A percentile compares a stretch with the other conserved stretches of the same genome.
Conservation (phyloP, 129 eudicot species). For the Centella asiatica region DNA sequence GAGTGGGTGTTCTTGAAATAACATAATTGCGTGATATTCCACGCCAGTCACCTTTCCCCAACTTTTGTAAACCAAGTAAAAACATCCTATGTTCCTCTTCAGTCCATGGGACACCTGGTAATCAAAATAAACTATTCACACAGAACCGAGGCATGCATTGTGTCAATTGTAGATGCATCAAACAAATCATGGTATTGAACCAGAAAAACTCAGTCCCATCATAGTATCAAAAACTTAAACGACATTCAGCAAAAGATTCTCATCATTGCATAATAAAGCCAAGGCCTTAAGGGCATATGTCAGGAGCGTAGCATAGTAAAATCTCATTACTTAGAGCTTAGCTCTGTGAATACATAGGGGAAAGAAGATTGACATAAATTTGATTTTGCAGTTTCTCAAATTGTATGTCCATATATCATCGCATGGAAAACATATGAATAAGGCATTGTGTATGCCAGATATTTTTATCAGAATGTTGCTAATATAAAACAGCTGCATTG, state of each 20-base stretch:
- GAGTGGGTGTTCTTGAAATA: conserved; percentile 89
- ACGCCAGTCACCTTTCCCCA: conserved; percentile 99
- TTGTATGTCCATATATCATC: neutral
- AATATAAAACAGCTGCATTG: too few relatives aligned
- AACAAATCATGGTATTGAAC: neutral
- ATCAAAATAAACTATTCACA: conserved; percentile 7
- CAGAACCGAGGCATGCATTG: neutral
- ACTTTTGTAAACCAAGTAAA: conserved; percentile 82
- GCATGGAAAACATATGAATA: neutral
- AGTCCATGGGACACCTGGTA: conserved; percentile 89
- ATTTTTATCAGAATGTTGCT: neutral
- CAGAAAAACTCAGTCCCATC: neutral
- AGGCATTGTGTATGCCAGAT: neutral
- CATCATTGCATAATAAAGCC: neutral
- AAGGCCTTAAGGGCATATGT: neutral
- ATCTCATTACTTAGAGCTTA: neutral
- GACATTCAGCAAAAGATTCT: neutral
- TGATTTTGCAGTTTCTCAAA: neutral
- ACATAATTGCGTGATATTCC: conserved; percentile 87
- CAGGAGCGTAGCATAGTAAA: neutral
- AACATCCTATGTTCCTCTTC: conserved; percentile 95
- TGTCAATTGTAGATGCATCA: neutral
- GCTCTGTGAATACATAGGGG: neutral
- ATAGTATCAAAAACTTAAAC: neutral
- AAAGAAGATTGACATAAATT: neutral